Base-by-base conservation (phyloP, 352 stramenopile species). In the Phytophthora idaei region DNA sequence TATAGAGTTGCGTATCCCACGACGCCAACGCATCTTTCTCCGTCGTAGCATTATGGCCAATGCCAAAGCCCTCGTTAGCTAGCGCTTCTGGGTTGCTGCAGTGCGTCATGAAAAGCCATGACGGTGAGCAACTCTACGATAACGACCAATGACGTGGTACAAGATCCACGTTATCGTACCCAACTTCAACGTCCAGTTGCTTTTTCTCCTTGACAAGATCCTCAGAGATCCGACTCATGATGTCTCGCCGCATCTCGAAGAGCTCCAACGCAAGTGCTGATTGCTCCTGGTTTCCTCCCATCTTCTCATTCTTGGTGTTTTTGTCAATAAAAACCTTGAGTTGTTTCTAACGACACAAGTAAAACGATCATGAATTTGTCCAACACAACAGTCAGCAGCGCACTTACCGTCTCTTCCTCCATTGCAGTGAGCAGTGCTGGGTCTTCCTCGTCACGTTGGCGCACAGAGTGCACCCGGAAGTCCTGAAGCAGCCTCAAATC, bases 1-100 rank as follows among this genome's bases (percentile, higher is more conserved):
- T 87, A 61, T 87, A 93, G 53, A 90, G 74, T 49, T 92, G 81
- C 1, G 82, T 81, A 64, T 93, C 85, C 57, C 78, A 85, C 15
- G 81, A 90, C 12, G 83, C 81, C 27, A 93, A 54, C n/a, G 84
- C 64, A 61, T 92, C 80, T 46, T 81, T 77, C 46, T 87, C 79
- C n/a, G 48, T 41, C 3, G 47, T 47, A 37, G 46, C 58, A 25
- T 28, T 67, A 17, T 59, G 65, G 10, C 27, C 59, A 57, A 28
- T 56, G n/a, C 56, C 64, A 29, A 73, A 56, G 15, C 47, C 34
- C 17, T 64, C 58, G 27, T 39, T 62, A 1, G 49, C 42, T n/a
- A 76, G 46, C 17, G 60, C 66, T 34, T 77, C 65, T 10, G 55
- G 61, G 9, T 74, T 77, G 12, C 70, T 77, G 50, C 2, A 55